phyloP scores from a whole-genome alignment of 2,329 filamentous ascomycete species.

The Colletotrichum shisoi region DNA sequence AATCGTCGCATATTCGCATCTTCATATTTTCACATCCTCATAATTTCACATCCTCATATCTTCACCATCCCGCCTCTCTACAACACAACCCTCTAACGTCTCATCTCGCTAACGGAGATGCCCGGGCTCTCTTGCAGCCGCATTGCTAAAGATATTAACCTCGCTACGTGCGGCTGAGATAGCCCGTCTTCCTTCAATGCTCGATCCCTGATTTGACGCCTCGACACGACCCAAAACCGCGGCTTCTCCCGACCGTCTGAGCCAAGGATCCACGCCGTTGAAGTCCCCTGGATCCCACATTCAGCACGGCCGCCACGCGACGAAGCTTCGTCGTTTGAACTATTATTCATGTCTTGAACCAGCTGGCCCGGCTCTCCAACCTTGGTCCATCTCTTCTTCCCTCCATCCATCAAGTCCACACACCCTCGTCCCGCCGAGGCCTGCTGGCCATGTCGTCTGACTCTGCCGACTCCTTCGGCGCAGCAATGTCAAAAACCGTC shows the following conservation, averaged over 20 bases:
- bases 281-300: constrained; percentile 8
- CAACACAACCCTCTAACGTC: neutral
- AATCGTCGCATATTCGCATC: neutral
- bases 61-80: neutral
- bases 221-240: constrained; percentile 15
- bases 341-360: constrained; percentile 13
- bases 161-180: constrained; percentile 29
- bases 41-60: too few relatives aligned
- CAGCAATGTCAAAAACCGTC: constrained; percentile 20
- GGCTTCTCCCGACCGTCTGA: neutral
- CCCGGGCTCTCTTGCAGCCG: neutral
- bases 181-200: constrained; percentile 1
- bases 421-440: neutral
- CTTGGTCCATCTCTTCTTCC: neutral
- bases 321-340: constrained; percentile 1
- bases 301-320: constrained; percentile 17
- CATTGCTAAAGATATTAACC: constrained; percentile 1
- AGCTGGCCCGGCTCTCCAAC: neutral
- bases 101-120: neutral
- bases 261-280: constrained; percentile 6
- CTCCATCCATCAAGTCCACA: neutral
- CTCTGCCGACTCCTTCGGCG: constrained; percentile 15
- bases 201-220: constrained; percentile 14
- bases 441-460: constrained; percentile 21
- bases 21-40: neutral